Evolutionary conservation across 1,139 yeast genomes (phyloP), one percentile per base, ranked within the genome.

Genomic region (Saccharomyces hybrid): DNA sequence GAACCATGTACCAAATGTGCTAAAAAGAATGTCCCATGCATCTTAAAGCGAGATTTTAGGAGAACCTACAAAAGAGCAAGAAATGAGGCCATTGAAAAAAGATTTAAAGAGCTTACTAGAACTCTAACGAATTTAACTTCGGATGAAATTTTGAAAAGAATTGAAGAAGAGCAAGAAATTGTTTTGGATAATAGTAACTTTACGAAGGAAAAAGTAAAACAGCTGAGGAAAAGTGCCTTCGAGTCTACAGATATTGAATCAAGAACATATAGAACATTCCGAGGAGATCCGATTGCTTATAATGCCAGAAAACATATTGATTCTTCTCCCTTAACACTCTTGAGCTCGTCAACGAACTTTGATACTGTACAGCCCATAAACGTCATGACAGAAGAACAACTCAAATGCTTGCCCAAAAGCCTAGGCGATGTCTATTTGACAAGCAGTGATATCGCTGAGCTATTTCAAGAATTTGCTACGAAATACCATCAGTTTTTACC

Each of bases 11-110:
- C 91, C 0, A 75, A 96, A 59, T 93, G 98, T 68, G 66, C 73
- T 12, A 87, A 86, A 67, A 82, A 88, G 64, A 80, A 81, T 7
- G 75, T 86, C 5, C 75, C 76, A 19, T 93, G 99, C 69, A 79
- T 84, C 44, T 72, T 91, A 52, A 84, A 88, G 63, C 79, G 88
- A 9, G 95, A 85, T 62, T 93, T 88, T 69, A 88, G 90, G 68
- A 76, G 99, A 61, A 89, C 96, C 0, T 87, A 88, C 61, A 93
- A 91, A 66, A 76, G 98, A 54, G 95, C 91, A 3, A 78, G 95
- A 54, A 80, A 90, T 51, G 93, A 88, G 28, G 88, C 86, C 66
- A 83, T 93, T 53, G 98, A 91, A 66, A 79, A 78, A 62, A 95
- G 91, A 67, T 86, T 86, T 62, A 77, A 78, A 55, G 88, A 82